These are phyloP conservation scores for Inga leiocalycina DNA, from an alignment of 306 rosid species.

Conservation along the genomic window DNA sequence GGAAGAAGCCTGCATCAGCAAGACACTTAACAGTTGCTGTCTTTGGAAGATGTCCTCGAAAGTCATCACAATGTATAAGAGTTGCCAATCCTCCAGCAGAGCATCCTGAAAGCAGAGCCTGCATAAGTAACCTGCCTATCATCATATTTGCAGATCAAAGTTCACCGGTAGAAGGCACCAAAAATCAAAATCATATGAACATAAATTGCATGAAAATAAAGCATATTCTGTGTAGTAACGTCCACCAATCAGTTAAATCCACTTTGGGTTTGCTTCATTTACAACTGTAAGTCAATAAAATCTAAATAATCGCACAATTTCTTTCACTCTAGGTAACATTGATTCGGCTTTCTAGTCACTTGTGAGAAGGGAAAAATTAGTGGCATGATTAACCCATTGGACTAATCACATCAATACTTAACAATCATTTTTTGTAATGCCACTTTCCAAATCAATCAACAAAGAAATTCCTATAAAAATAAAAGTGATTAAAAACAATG, in stretches of 20 bases:
- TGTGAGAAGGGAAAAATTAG: not conserved
- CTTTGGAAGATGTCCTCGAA: constrained; percentile 55
- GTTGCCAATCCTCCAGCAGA: constrained; percentile 98
- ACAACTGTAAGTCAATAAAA: constrained; percentile 19
- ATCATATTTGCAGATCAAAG: constrained; percentile 17
- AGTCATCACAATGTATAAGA: constrained; percentile 91
- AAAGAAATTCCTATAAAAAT: not conserved
- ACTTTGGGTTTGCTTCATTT: constrained; percentile 19
- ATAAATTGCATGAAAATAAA: constrained; percentile 3
- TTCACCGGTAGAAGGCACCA: constrained; percentile 18
- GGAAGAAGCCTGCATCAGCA: constrained; percentile 97
- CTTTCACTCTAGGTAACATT: constrained; percentile 12
- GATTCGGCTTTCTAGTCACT: constrained; percentile 11
- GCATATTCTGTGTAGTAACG: constrained; percentile 11
- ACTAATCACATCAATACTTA: not conserved
- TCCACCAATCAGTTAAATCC: not conserved
- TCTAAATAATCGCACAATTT: constrained; percentile 14
- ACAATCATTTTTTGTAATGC: constrained; percentile 8
- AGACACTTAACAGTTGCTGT: constrained; percentile 81
- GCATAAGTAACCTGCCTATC: constrained; percentile 33
- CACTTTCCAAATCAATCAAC: constrained; percentile 15
- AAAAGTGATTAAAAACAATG: not conserved
- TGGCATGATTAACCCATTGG: not conserved
- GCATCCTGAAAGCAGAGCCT: constrained; percentile 99
- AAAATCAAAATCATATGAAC: constrained; percentile 20